A percentile compares a stretch with the other conserved stretches of the same genome.
Conservation (phyloP, 2,329 filamentous ascomycete species). For the Simplicillium aogashimaense region DNA sequence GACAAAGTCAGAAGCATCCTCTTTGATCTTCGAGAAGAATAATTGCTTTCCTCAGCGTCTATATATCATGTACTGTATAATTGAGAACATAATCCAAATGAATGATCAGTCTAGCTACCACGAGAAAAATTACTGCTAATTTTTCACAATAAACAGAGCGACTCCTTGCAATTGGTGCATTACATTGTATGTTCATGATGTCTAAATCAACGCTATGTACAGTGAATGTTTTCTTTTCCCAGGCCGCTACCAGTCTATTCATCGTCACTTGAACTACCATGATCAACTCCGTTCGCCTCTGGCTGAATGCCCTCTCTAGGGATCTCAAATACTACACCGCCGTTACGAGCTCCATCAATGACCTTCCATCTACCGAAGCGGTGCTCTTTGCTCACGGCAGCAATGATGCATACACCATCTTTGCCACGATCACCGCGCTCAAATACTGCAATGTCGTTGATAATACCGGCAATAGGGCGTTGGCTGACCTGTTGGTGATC, state of each 20-base stretch:
- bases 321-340: slow-evolving; percentile 81
- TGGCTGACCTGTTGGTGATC: slow-evolving; percentile 11
- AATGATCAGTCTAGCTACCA: too few relatives aligned
- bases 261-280: slow-evolving; percentile 2
- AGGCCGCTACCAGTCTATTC: slow-evolving; percentile 13
- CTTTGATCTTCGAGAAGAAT: too few relatives aligned
- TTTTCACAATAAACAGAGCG: too few relatives aligned
- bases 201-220: too few relatives aligned
- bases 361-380: slow-evolving; percentile 75
- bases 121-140: too few relatives aligned
- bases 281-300: too few relatives aligned
- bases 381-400: slow-evolving; percentile 80
- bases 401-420: slow-evolving; percentile 72
- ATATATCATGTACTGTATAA: too few relatives aligned
- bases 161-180: too few relatives aligned
- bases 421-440: slow-evolving; percentile 71
- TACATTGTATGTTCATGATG: too few relatives aligned
- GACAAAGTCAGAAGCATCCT: slow-evolving; percentile 49
- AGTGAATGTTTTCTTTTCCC: neutral
- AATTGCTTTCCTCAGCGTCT: too few relatives aligned
- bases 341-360: slow-evolving; percentile 58
- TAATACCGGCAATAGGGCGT: slow-evolving; percentile 54
- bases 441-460: slow-evolving; percentile 83
- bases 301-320: slow-evolving; percentile 25
- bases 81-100: too few relatives aligned